Evolutionary conservation across 2,329 filamentous ascomycete genomes (phyloP).

Genomic region (Macrophomina tecta): DNA sequence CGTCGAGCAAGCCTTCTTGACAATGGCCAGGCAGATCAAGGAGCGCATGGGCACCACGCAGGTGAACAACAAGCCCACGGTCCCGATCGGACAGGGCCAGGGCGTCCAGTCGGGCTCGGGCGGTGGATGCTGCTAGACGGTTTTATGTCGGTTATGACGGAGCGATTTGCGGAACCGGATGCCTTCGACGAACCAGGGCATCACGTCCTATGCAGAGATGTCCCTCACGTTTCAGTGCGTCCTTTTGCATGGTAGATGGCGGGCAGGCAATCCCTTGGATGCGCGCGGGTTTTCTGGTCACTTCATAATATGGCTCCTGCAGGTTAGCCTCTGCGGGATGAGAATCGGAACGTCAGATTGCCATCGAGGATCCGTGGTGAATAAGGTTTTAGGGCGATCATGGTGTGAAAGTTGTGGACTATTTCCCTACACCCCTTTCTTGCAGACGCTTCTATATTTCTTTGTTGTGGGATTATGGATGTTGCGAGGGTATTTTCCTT

Average conservation of each 20-base stretch:
- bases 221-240: slow-evolving; percentile 28
- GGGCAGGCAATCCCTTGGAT: slow-evolving; percentile 28
- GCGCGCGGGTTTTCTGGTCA: slow-evolving; percentile 28
- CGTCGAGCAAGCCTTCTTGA: slow-evolving; percentile 99
- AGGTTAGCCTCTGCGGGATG: slow-evolving; percentile 20
- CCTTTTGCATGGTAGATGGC: slow-evolving; percentile 29
- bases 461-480: slow-evolving; percentile 21
- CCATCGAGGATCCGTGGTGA: slow-evolving; percentile 28
- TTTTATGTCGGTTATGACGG: slow-evolving; percentile 20
- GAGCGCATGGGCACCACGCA: slow-evolving; percentile 98
- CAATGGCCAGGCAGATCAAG: slow-evolving; percentile 99
- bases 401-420: slow-evolving; percentile 27
- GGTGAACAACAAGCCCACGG: slow-evolving; percentile 98
- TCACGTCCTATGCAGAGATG: slow-evolving; percentile 25
- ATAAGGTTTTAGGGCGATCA: slow-evolving; percentile 27
- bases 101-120: slow-evolving; percentile 87
- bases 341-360: slow-evolving; percentile 28
- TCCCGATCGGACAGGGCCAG: slow-evolving; percentile 93
- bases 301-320: slow-evolving; percentile 24
- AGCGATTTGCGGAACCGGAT: slow-evolving; percentile 26
- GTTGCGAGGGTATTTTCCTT: slow-evolving; percentile 19
- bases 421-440: slow-evolving; percentile 19
- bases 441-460: slow-evolving; percentile 20
- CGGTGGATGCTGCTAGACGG: slow-evolving; percentile 82
- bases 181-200: slow-evolving; percentile 22